Conservation (phyloP, 2,329 filamentous ascomycete species). For the Arthrobotrys iridis region DNA sequence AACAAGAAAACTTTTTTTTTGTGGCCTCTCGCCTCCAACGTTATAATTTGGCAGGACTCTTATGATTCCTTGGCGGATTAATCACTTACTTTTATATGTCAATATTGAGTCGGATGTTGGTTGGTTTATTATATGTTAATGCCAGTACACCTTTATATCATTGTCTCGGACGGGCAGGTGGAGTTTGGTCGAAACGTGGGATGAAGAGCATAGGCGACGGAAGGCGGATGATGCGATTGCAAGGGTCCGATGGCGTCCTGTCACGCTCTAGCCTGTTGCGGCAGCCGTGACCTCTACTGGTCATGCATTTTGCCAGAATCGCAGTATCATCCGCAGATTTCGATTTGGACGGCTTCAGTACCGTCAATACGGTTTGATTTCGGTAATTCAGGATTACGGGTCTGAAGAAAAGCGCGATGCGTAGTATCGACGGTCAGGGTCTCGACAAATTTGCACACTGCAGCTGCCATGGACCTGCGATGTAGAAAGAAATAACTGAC, state of each 20-base stretch:
- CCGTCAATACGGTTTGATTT: too few species aligned
- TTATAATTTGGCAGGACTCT: slow-evolving; percentile 17
- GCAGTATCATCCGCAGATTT: too few species aligned
- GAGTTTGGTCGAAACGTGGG: slow-evolving; percentile 26
- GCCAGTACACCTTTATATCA: slow-evolving; percentile 29
- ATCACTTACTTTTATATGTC: not conserved
- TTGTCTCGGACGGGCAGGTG: slow-evolving; percentile 34
- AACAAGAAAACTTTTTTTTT: slow-evolving; percentile 15
- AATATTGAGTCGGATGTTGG: not conserved
- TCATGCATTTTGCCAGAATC: slow-evolving; percentile 5
- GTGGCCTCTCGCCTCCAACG: slow-evolving; percentile 8
- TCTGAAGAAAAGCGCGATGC: too few species aligned
- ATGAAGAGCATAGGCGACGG: slow-evolving; percentile 37
- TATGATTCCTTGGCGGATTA: slow-evolving; percentile 20
- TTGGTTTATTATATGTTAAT: slow-evolving; percentile 6
- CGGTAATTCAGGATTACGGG: too few species aligned
- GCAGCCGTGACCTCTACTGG: slow-evolving; percentile 10
- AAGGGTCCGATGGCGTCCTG: slow-evolving; percentile 44
- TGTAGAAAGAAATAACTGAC: too few species aligned
- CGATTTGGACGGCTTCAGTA: too few species aligned
- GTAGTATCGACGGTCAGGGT: too few species aligned
- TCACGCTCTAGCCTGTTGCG: slow-evolving; percentile 35
- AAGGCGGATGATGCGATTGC: slow-evolving; percentile 51
- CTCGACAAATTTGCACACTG: too few species aligned
- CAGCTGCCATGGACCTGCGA: too few species aligned